Evolutionary conservation across 2,329 filamentous ascomycete genomes (phyloP), one percentile per base, ranked within the genome.

Genomic region (Lachnellula willkommii): DNA sequence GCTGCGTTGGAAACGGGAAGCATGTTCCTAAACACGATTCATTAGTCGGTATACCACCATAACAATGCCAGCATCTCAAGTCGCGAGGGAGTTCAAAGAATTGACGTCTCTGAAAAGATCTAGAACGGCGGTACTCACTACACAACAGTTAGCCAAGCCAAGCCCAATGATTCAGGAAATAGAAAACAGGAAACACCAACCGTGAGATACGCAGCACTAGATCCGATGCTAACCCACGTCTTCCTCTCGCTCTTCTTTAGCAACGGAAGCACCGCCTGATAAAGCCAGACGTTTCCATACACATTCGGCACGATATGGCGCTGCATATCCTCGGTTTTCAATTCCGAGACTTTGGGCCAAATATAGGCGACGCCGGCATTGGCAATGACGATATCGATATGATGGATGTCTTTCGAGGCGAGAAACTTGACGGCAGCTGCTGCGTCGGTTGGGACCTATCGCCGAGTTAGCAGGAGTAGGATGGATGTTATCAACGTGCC

Each of bases 311-410:
- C 61, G 36, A 67, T 63, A 20, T 61, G 57, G 14, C 54, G 55
- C 12, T 58, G 48, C 51, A 71, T 56, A 26, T 69, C 67, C 15
- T 65, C 58, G 15, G 61, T 37, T 28, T 63, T 67, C 45, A 70
- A 63, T 6, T 69, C 64, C 20, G 71, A 70, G 8, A 69, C 73
- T 4, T 66, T 59, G 3, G 65, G 66, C 45, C 54, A 63, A 9
- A 56, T 24, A 32, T 60, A 59, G 32, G 66, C 61, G 8, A 69
- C 66, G 6, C 69, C 71, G 5, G 72, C 70, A 60, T 73, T 74
- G n/a, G 71, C 70, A 40, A 74, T 66, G 17, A 73, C 65, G 39
- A 71, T 56, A 54, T 74, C 71, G 26, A 74, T 24, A 32, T 69
- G 63, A 47, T 61, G 48, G 22, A 73, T 63, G 5, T 66, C 71